phyloP scores from a whole-genome alignment of 225 moss, liverwort and hornwort genomes.

The Climacium dendroides region DNA sequence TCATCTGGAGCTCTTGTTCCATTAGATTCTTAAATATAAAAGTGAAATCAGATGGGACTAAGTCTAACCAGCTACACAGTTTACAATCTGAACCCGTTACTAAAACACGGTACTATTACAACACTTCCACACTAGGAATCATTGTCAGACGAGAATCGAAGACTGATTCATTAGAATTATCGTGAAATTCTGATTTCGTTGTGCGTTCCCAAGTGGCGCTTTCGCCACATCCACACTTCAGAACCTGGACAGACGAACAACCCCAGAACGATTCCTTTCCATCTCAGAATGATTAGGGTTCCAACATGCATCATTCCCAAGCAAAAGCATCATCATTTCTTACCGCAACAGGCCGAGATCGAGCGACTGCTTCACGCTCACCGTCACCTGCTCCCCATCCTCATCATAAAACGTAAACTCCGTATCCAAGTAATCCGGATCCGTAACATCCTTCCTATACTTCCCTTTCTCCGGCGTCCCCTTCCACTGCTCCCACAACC shows the following conservation, averaged over 20 bases:
- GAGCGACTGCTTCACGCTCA: slow-evolving; percentile 17
- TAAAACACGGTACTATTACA: background rate
- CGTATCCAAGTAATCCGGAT: slow-evolving; percentile 34
- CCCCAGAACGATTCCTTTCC: background rate
- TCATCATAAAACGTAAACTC: slow-evolving; percentile 52
- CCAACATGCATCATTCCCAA: background rate
- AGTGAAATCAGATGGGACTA: background rate
- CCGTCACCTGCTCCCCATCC: slow-evolving; percentile 25
- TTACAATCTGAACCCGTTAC: background rate
- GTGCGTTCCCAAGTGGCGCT: background rate
- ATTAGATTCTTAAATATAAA: background rate
- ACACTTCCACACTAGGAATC: background rate
- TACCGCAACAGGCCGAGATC: slow-evolving; percentile 18
- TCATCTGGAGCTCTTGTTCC: background rate
- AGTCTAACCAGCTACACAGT: background rate
- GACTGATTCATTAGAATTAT: background rate
- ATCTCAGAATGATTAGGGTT: too few species aligned
- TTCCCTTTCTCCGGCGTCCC: background rate
- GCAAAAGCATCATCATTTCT: background rate
- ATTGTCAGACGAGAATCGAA: background rate
- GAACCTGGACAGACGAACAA: background rate
- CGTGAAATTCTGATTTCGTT: too few species aligned
- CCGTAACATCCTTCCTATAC: slow-evolving; percentile 1
- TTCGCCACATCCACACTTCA: background rate
- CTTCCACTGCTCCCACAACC: slow-evolving; percentile 21